Conservation (phyloP, 176 grass and related monocot genomes). For the Puya raimondii region DNA sequence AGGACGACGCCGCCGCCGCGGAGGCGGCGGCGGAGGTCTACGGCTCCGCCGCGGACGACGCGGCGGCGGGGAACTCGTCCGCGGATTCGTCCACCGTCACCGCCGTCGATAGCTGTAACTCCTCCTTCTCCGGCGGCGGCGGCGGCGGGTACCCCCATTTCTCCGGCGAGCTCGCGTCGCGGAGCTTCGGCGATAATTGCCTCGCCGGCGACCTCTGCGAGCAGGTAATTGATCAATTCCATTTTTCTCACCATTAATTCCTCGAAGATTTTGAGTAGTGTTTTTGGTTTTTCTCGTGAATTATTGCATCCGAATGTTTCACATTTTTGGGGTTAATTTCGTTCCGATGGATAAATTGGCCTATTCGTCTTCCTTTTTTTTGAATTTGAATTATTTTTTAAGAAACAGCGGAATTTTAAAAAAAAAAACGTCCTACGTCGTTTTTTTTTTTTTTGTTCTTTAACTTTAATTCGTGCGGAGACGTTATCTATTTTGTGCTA, state of each 20-base stretch:
- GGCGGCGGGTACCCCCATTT: constrained; percentile 1
- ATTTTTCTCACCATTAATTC: background rate
- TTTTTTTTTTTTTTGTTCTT: too few relatives aligned
- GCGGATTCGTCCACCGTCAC: constrained; percentile 77
- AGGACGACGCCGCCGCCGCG: constrained; percentile 8
- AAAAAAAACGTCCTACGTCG: too few relatives aligned
- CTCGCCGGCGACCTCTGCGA: constrained; percentile 69
- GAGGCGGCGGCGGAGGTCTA: background rate
- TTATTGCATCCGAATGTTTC: too few relatives aligned
- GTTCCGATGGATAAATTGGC: too few relatives aligned
- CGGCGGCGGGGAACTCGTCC: constrained; percentile 35
- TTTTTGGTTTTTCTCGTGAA: background rate
- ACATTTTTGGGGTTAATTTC: too few relatives aligned
- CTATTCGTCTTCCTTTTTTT: too few relatives aligned
- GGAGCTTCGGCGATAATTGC: constrained; percentile 34
- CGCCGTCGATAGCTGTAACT: constrained; percentile 70
- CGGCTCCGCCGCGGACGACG: background rate
- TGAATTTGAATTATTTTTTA: too few relatives aligned
- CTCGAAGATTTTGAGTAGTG: background rate
- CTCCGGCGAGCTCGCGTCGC: constrained; percentile 6
- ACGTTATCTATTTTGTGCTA: too few relatives aligned
- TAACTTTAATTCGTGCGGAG: too few relatives aligned
- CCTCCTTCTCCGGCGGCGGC: constrained; percentile 43
- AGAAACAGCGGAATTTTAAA: too few relatives aligned
- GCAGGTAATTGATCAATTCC: constrained; percentile 38